Evolutionary conservation across 345 rosid genomes (phyloP).

Genomic region (Populus euphratica): DNA sequence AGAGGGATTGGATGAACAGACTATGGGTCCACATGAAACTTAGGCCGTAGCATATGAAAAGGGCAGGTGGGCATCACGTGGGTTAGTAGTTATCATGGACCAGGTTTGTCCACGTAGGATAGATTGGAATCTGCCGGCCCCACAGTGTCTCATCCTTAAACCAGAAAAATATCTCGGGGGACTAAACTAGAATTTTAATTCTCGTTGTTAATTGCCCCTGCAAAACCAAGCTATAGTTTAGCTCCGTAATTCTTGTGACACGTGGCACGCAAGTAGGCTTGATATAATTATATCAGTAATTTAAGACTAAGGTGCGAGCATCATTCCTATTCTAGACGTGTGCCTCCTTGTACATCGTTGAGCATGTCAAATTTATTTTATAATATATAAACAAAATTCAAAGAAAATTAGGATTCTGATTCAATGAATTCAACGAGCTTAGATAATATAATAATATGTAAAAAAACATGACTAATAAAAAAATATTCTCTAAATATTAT

Average conservation of each 20-base stretch:
- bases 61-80: slow-evolving; percentile 52
- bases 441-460: too few species aligned
- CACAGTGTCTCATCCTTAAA: neutral
- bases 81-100: slow-evolving; percentile 27
- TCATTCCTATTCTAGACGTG: too few species aligned
- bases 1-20: neutral
- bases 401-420: too few species aligned
- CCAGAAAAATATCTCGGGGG: neutral
- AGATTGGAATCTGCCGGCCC: slow-evolving; percentile 29
- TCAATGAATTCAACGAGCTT: too few species aligned
- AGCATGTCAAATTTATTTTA: too few species aligned
- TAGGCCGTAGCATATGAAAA: neutral
- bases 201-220: neutral
- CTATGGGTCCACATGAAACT: slow-evolving; percentile 20
- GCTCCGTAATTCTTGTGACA: neutral
- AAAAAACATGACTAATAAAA: too few species aligned
- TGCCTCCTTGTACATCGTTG: too few species aligned
- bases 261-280: neutral
- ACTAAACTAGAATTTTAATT: neutral
- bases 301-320: neutral
- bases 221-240: neutral
- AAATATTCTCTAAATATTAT: too few species aligned
- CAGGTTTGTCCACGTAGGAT: slow-evolving; percentile 49
- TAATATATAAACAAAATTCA: too few species aligned
- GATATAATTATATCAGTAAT: too few species aligned